These are phyloP conservation scores for Onygenales sp. DNA, from an alignment of 2,329 filamentous ascomycete genomes.

Conservation along the genomic window DNA sequence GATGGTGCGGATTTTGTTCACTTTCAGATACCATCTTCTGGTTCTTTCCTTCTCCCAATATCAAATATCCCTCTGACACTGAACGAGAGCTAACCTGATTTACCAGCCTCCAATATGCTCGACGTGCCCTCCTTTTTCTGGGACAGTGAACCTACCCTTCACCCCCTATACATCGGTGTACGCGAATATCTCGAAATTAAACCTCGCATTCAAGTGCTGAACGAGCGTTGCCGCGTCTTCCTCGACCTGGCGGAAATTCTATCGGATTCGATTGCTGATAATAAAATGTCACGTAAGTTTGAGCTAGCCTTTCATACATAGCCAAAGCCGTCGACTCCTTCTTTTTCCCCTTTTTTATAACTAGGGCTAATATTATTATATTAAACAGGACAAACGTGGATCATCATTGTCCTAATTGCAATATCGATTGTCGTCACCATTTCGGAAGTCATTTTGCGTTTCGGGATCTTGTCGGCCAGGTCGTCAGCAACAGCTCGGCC, in stretches of 20 bases:
- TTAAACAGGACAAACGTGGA: conserved; percentile 71
- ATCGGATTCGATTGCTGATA: conserved; percentile 81
- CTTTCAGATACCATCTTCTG: too few relatives aligned
- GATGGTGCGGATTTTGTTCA: too few relatives aligned
- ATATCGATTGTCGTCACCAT: conserved; percentile 86
- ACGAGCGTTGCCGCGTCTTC: conserved; percentile 93
- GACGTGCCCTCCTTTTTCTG: conserved; percentile 98
- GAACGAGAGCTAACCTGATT: neutral
- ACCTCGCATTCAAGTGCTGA: conserved; percentile 88
- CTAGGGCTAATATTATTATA: neutral
- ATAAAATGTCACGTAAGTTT: conserved; percentile 70
- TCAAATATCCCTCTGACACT: too few relatives aligned
- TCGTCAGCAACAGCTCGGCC: neutral
- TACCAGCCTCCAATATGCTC: conserved; percentile 78
- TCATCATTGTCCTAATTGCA: conserved; percentile 88
- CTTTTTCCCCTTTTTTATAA: neutral
- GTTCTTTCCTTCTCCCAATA: too few relatives aligned
- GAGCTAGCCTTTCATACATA: neutral
- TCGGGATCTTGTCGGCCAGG: conserved; percentile 54
- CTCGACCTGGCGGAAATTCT: conserved; percentile 92
- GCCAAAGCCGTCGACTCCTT: neutral
- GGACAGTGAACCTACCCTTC: conserved; percentile 90
- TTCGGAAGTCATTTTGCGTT: conserved; percentile 78
- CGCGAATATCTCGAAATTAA: conserved; percentile 98
- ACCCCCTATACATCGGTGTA: conserved; percentile 87